phyloP scores from a whole-genome alignment of 352 stramenopile species.

The Lagenidium sp. region DNA sequence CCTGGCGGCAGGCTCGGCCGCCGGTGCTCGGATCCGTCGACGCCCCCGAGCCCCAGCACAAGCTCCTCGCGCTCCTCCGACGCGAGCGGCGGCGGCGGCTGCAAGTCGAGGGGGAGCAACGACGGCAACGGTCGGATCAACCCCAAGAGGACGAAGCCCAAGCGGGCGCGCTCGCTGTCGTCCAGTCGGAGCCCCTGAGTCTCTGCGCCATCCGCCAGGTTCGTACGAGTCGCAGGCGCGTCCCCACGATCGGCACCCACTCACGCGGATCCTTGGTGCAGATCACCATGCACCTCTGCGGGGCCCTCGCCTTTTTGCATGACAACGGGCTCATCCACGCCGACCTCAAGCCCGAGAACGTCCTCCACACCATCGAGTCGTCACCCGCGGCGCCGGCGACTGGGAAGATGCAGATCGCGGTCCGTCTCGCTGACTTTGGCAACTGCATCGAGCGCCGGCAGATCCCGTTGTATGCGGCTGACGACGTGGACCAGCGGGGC shows the following conservation, averaged over 20 bases:
- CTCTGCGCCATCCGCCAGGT: conserved; percentile 33
- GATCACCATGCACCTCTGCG: conserved; percentile 57
- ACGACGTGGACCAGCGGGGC: conserved; percentile 18
- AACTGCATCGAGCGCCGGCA: conserved; percentile 49
- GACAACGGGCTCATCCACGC: conserved; percentile 54
- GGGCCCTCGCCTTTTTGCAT: conserved; percentile 52
- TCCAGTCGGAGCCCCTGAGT: conserved; percentile 11
- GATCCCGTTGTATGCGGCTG: conserved; percentile 22
- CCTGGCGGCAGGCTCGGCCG: conserved; percentile 49
- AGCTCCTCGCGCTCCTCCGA: conserved; percentile 74
- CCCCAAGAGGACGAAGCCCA: neutral
- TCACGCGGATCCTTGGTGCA: conserved; percentile 2
- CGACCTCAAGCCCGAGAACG: conserved; percentile 75
- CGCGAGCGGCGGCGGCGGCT: neutral
- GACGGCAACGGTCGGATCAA: conserved; percentile 1
- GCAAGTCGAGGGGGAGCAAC: neutral
- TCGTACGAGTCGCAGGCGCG: too few species aligned
- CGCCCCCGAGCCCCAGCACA: conserved; percentile 48
- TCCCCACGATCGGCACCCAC: neutral
- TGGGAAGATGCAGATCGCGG: neutral
- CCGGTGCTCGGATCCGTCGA: conserved; percentile 80
- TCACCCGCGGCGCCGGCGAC: too few species aligned
- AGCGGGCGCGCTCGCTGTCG: neutral
- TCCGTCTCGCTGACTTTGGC: conserved; percentile 75
- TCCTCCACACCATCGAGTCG: conserved; percentile 13